Evolutionary conservation across 148 eudicot genomes (phyloP).

Genomic region (Talinum fruticosum): DNA sequence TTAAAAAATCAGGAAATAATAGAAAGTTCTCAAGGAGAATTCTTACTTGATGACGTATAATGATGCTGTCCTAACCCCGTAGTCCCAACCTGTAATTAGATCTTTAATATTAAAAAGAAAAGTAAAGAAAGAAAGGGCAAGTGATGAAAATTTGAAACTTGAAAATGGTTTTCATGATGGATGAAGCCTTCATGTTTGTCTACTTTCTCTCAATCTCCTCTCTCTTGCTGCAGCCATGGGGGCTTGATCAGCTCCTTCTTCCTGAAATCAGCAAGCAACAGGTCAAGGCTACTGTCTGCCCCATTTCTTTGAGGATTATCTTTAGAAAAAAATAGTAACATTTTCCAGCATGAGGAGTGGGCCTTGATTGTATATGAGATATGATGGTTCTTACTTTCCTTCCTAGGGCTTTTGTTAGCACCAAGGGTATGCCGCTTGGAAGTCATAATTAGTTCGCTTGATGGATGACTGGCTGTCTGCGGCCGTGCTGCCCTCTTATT

Average conservation of each 20-base stretch:
- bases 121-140: neutral
- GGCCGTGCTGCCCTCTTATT: neutral
- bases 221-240: neutral
- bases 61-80: neutral
- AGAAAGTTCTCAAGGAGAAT: neutral
- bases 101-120: neutral
- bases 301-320: neutral
- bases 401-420: neutral
- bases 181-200: neutral
- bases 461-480: no score
- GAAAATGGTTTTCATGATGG: neutral
- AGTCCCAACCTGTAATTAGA: neutral
- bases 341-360: neutral
- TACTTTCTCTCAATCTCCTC: neutral
- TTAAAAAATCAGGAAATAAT: neutral
- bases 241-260: neutral
- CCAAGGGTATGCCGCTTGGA: neutral
- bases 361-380: neutral
- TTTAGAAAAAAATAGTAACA: neutral
- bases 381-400: neutral
- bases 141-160: neutral
- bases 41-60: neutral
- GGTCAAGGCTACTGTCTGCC: neutral
- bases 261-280: neutral
- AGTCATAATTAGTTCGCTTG: neutral